A percentile compares a stretch with the other conserved stretches of the same genome.
phyloP scores from a whole-genome alignment of 1,284 basidiomycete species.

The Pisolithus thermaeus region DNA sequence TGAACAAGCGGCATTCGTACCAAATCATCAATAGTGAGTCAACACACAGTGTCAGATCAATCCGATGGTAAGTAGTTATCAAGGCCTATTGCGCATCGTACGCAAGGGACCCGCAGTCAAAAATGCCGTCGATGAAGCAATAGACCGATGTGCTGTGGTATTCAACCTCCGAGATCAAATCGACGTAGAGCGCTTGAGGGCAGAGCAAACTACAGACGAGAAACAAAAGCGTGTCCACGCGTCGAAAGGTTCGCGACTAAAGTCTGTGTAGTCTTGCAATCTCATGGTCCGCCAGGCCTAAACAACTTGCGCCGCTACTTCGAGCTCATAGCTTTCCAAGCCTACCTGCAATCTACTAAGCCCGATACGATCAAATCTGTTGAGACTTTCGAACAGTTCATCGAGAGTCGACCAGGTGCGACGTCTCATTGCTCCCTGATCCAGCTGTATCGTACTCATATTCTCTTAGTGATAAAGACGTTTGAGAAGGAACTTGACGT shows the following conservation, averaged over 20 bases:
- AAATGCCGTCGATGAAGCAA: conserved; percentile 83
- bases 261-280: not conserved
- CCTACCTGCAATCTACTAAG: conserved; percentile 85
- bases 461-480: conserved; percentile 79
- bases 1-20: conserved; percentile 59
- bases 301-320: conserved; percentile 86
- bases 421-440: not conserved
- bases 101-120: conserved; percentile 88
- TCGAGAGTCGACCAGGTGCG: conserved; percentile 75
- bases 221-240: conserved; percentile 60
- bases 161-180: conserved; percentile 88
- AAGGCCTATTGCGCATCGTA: conserved; percentile 89
- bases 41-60: not conserved
- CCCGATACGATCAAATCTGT: conserved; percentile 78
- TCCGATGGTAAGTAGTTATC: conserved; percentile 7
- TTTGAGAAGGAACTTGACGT: conserved; percentile 87
- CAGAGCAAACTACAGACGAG: conserved; percentile 75
- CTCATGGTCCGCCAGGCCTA: conserved; percentile 46
- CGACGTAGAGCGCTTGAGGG: conserved; percentile 70
- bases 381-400: conserved; percentile 75
- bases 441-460: not conserved
- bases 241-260: conserved; percentile 53
- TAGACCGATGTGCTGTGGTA: conserved; percentile 83
- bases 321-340: conserved; percentile 89
- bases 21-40: conserved; percentile 73